Evolutionary conservation across 805 yeast species (phyloP), one percentile per base, ranked within the genome.

Genomic region (Metschnikowia lunata): DNA sequence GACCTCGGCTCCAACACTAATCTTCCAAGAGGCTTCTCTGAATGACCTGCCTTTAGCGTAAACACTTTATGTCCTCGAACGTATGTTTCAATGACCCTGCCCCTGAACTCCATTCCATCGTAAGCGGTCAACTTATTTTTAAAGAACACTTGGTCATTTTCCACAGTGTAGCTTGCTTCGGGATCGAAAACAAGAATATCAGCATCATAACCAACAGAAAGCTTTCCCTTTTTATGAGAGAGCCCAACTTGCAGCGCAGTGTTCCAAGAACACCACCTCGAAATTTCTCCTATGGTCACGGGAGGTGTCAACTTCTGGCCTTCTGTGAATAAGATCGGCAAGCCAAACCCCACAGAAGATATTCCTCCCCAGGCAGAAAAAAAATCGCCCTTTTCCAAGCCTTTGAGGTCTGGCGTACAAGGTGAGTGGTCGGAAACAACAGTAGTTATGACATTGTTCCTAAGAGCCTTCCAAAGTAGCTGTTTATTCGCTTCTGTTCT

Each of bases 341-440:
- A 72, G 0, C 97, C 97, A 34, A 91, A 78, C 0, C 98, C 98
- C 29, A 90, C 95, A 1, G 96, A 86, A 1, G 96, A 76, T 34
- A 90, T 88, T 8, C 98, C 98, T 30, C 97, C 98, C 98, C 98
- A 90, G 2, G 97, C 95, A 30, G 82, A 77, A 55, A 90, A 80
- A 61, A 90, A 90, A 60, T 90, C 96, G 34, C 97, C 97, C 47
- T 79, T 73, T 9, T 80, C 83, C 41, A 88, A 71, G 18, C 87
- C 85, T 64, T 90, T 90, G 57, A 90, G 71, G 48, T 88, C 88
- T 0, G 97, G 96, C 0, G 96, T 88, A 66, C 98, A 90, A 2
- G 97, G 98, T 4, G 96, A 87, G 65, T 90, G 98, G 63, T 90
- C 98, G 10, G 95, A 85, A 7, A 91, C 97, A 5, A 90, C 95